Evolutionary conservation across 2,329 filamentous ascomycete genomes (phyloP), one percentile per base, ranked within the genome.

Genomic region (Cladosporium halotolerans): DNA sequence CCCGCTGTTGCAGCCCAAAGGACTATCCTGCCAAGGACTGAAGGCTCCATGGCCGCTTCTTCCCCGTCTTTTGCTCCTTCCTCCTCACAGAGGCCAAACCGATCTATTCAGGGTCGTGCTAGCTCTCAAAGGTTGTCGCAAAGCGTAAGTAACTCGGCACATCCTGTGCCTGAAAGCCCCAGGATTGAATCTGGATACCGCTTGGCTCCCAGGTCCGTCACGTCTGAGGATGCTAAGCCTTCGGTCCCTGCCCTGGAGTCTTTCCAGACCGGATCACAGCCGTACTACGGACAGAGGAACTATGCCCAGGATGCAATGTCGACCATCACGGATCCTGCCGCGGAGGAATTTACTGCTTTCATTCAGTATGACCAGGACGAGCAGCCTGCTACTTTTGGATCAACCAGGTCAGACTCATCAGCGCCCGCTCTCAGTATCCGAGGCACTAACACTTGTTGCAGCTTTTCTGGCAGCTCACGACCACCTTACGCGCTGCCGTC

Each of bases 351-450:
- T 41, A 61, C 53, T 49, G 59, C 58, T 33, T 62, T 64, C 42
- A 61, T 66, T 34, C 63, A 59, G 23, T 65, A 61, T 45, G 64
- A 67, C 47, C 62, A 63, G 58, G 63, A 64, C 11, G 62, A 59
- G 18, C 32, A 32, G 13, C 16, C 31, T 36, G 13, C 28, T 33
- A 19, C 38, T 39, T 32, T 23, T 5, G 44, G 44, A 44, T 16
- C 47, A 46, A 41, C 53, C 53, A 66, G 65, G 65, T 66, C 52
- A 64, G 63, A 57, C 7, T 3, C 7, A 5, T 14, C 3, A 4
- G 3, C 13, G 36, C n/a, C n/a, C n/a, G 4, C 8, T 16, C 9
- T 39, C 8, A 16, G 4, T 39, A 11, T 11, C 16, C n/a, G 13
- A 13, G 10, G 4, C 14, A 61, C 62, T 65, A 50, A 65, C 48